A percentile compares a stretch with the other conserved stretches of the same genome.
phyloP scores from a whole-genome alignment of 1,139 yeast genomes.

The Candida albicans region DNA sequence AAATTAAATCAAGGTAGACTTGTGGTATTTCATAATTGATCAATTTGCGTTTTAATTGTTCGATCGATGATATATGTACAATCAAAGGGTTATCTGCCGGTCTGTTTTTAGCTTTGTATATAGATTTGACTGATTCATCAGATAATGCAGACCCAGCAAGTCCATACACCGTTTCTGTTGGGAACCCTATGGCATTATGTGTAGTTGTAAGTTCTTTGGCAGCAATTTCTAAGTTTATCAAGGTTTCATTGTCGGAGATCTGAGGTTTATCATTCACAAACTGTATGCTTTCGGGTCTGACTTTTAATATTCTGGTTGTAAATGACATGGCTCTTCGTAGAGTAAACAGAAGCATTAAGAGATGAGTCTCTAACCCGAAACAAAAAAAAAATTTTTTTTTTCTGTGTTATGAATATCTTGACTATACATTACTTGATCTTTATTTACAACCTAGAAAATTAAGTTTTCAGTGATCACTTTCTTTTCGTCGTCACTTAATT shows the following conservation, averaged over 20 bases:
- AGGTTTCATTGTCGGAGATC: constrained; percentile 54
- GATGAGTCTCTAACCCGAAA: not conserved
- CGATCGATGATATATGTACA: constrained; percentile 78
- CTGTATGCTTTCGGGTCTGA: constrained; percentile 26
- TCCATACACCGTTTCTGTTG: constrained; percentile 97
- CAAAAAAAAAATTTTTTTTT: not conserved
- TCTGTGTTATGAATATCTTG: not conserved
- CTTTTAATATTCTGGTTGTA: constrained; percentile 34
- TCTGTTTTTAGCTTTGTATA: constrained; percentile 84
- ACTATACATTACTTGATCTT: not conserved
- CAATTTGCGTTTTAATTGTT: constrained; percentile 62
- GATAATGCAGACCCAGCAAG: constrained; percentile 83
- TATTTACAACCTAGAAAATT: constrained; percentile 19
- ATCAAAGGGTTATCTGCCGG: constrained; percentile 96
- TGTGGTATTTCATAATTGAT: constrained; percentile 58
- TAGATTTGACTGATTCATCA: constrained; percentile 71
- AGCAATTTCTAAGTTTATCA: constrained; percentile 53
- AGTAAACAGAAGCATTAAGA: not conserved
- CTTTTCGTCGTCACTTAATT: constrained; percentile 58
- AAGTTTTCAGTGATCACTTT: constrained; percentile 50
- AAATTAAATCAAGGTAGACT: constrained; percentile 61
- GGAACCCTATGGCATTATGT: constrained; percentile 77
- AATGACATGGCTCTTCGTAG: constrained; percentile 10
- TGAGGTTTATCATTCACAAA: constrained; percentile 34
- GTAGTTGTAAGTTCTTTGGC: constrained; percentile 54